These are phyloP conservation scores for Protoeuglena noctilucae DNA, from an alignment of 139 green algal genomes.

Conservation along the genomic window DNA sequence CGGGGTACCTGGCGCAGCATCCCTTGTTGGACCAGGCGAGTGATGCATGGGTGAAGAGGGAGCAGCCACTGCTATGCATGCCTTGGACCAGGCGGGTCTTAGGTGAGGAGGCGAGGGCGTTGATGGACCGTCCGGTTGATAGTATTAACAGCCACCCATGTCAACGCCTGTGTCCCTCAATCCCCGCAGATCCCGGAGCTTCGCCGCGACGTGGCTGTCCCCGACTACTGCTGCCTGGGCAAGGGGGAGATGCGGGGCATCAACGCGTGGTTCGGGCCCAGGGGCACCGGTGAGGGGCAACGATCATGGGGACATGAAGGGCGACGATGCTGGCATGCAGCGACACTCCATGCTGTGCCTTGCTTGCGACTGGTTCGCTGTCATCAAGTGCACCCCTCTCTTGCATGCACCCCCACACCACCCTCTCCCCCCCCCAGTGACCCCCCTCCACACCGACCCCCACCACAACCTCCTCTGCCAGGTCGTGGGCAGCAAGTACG, in stretches of 20 bases:
- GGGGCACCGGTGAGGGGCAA: constrained; percentile 37
- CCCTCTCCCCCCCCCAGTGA: constrained; percentile 21
- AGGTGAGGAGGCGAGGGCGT: too few species aligned
- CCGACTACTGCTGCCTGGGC: constrained; percentile 65
- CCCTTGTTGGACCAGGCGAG: constrained; percentile 63
- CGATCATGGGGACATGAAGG: background rate
- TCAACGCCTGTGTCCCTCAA: too few species aligned
- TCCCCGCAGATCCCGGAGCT: constrained; percentile 59
- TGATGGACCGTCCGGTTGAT: too few species aligned
- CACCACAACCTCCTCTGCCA: constrained; percentile 79
- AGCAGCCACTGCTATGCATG: too few species aligned
- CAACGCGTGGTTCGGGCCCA: constrained; percentile 84
- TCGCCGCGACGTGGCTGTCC: constrained; percentile 45
- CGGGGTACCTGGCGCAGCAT: constrained; percentile 81
- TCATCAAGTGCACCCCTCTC: too few species aligned
- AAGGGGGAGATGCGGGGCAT: constrained; percentile 29
- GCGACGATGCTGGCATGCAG: background rate
- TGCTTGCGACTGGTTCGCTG: background rate
- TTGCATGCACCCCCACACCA: constrained; percentile 1
- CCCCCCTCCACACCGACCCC: constrained; percentile 74
- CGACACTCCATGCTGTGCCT: background rate
- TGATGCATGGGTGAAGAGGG: too few species aligned
- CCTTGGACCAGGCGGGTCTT: too few species aligned
- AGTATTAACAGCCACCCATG: too few species aligned
- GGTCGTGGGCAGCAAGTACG: constrained; percentile 81